phyloP scores from a whole-genome alignment of 164 flowering plant species.

The Aristolochia contorta region DNA sequence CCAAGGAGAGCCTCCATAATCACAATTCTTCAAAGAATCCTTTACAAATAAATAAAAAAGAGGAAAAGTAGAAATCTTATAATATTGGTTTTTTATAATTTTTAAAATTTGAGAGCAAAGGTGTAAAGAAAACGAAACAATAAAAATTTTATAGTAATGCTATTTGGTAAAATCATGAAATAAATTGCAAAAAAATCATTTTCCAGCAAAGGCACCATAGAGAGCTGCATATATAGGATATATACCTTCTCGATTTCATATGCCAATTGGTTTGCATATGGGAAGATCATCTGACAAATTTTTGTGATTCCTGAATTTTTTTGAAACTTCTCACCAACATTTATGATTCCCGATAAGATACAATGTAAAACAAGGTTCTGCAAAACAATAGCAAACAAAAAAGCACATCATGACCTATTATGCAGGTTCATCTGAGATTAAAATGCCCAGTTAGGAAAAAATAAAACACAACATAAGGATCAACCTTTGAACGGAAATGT shows the following conservation, averaged over 20 bases:
- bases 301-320: conserved; percentile 53
- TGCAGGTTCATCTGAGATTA: not conserved
- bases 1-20: too few species aligned
- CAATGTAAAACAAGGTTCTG: conserved; percentile 61
- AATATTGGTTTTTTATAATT: too few species aligned
- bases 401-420: conserved; percentile 12
- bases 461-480: not conserved
- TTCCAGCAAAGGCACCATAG: not conserved
- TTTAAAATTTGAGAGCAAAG: too few species aligned
- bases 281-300: conserved; percentile 42
- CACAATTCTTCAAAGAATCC: too few species aligned
- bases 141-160: not conserved
- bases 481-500: conserved; percentile 95
- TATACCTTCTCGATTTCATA: conserved; percentile 75
- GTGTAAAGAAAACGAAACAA: too few species aligned
- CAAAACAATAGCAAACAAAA: conserved; percentile 14
- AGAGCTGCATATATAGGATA: not conserved
- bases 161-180: not conserved
- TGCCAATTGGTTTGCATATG: conserved; percentile 60
- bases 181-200: not conserved
- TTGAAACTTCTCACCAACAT: conserved; percentile 33
- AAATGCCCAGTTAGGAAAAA: conserved; percentile 9
- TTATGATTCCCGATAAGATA: conserved; percentile 62
- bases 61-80: too few species aligned
- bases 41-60: too few species aligned